Evolutionary conservation across 495 filamentous ascomycete species (phyloP), one percentile per base, ranked within the genome.

Genomic region (Aspergillus bridgeri): DNA sequence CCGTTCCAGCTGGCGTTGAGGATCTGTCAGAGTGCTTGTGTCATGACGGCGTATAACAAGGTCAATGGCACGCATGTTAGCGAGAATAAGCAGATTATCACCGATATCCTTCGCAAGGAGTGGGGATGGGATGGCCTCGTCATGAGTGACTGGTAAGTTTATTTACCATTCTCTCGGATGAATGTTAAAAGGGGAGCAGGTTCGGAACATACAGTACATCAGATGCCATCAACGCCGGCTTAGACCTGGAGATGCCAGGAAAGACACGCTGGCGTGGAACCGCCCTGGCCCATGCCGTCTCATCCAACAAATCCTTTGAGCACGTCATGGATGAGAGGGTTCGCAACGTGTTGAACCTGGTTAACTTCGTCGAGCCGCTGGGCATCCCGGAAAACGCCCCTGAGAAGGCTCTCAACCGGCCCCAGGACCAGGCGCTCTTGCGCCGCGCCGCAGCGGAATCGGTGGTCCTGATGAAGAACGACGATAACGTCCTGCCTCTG

Each of bases 41-140:
- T 91, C 25, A 92, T 92, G 89, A 88, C 85, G 13, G 81, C 83
- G 51, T 92, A 91, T 61, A 91, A 90, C 60, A 83, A 85, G 56
- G 75, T 92, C 48, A 90, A 91, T 65, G 89, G 88, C 2, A 74
- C 73, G 5, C 88, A 88, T 66, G 86, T 84, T 20, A 85, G 83
- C 66, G 86, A 88, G 74, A 87, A 87, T 56, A 76, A 80, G 43
- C 74, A 77, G 46, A 69, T 90, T 13, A 66, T 93, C 21, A 79
- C 82, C 25, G 79, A 82, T 27, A 82, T 91, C 19, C 67, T 92
- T 51, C 79, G 89, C 49, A 80, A 80, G 24, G 87, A 91, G 70
- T 90, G 86, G 87, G 81, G 77, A 1, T 92, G 79, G 77, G 78
- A 89, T 45, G 88, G 87, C 0, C 63, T 86, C 44, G 70, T 88